Evolutionary conservation across 2,329 filamentous ascomycete species (phyloP).

Genomic region (Bipolaris sorokiniana): DNA sequence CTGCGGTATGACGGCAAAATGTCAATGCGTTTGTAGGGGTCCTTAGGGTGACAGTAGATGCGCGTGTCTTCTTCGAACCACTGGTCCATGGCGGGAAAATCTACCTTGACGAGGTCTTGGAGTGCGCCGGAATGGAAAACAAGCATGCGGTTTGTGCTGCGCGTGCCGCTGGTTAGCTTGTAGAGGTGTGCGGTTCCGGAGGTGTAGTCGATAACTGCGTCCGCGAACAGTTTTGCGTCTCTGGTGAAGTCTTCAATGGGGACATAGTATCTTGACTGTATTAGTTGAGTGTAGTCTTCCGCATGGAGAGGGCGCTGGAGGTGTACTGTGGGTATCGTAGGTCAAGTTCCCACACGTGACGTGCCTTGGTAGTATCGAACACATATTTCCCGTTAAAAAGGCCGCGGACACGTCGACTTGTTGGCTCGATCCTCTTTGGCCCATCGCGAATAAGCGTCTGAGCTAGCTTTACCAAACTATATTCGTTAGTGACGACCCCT

Average conservation of each 20-base stretch:
- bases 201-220: slow-evolving; percentile 24
- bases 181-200: slow-evolving; percentile 28
- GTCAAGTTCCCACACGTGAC: slow-evolving; percentile 48
- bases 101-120: slow-evolving; percentile 38
- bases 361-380: slow-evolving; percentile 43
- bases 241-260: slow-evolving; percentile 29
- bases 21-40: slow-evolving; percentile 70
- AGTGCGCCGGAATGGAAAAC: slow-evolving; percentile 35
- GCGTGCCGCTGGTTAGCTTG: slow-evolving; percentile 27
- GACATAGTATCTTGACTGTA: slow-evolving; percentile 35
- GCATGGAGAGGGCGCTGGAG: too few relatives aligned
- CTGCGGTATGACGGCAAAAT: slow-evolving; percentile 62
- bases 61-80: slow-evolving; percentile 66
- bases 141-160: slow-evolving; percentile 31
- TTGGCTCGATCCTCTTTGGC: slow-evolving; percentile 39
- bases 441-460: slow-evolving; percentile 50
- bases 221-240: slow-evolving; percentile 24
- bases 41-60: slow-evolving; percentile 68
- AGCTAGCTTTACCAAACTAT: slow-evolving; percentile 50
- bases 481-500: not conserved
- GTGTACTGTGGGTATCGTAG: slow-evolving; percentile 44
- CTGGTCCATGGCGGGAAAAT: slow-evolving; percentile 46
- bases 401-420: slow-evolving; percentile 42
- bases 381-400: slow-evolving; percentile 42
- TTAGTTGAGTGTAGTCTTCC: not conserved